phyloP scores from a whole-genome alignment of 495 filamentous ascomycete species.

The Aspergillus cristatus region DNA sequence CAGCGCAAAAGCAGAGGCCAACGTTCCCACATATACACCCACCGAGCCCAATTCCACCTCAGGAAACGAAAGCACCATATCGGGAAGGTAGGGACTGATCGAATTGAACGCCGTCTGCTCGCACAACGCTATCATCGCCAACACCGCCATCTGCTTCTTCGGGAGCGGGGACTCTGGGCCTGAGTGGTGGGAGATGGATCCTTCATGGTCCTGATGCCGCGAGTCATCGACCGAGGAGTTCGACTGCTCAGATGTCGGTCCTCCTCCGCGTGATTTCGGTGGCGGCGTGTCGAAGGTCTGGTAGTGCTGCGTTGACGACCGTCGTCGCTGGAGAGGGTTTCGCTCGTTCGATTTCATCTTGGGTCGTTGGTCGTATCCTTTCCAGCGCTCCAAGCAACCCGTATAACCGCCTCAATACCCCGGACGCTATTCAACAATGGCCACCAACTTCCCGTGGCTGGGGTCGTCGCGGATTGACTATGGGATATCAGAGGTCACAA shows the following conservation, averaged over 20 bases:
- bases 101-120: slow-evolving; percentile 96
- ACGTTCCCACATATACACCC: slow-evolving; percentile 81
- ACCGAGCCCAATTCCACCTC: slow-evolving; percentile 61
- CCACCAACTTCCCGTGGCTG: no score
- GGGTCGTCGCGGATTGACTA: no score
- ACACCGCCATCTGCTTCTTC: slow-evolving; percentile 67
- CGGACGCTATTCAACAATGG: no score
- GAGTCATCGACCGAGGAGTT: slow-evolving; percentile 31
- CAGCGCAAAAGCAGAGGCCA: slow-evolving; percentile 83
- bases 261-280: slow-evolving; percentile 69
- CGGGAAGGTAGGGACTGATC: slow-evolving; percentile 89
- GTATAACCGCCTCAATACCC: no score
- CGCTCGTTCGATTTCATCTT: slow-evolving; percentile 24
- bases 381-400: no score
- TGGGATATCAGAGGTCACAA: no score
- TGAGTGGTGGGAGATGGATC: slow-evolving; percentile 20
- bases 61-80: slow-evolving; percentile 81
- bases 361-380: not conserved
- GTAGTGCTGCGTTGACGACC: slow-evolving; percentile 72
- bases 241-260: slow-evolving; percentile 42
- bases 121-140: slow-evolving; percentile 80
- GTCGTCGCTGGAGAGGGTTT: slow-evolving; percentile 37
- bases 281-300: slow-evolving; percentile 92
- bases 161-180: slow-evolving; percentile 60
- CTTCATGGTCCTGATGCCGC: slow-evolving; percentile 16